These are phyloP conservation scores for Rhodotorula sp. DNA, from an alignment of 1,284 basidiomycete genomes.

Conservation along the genomic window DNA sequence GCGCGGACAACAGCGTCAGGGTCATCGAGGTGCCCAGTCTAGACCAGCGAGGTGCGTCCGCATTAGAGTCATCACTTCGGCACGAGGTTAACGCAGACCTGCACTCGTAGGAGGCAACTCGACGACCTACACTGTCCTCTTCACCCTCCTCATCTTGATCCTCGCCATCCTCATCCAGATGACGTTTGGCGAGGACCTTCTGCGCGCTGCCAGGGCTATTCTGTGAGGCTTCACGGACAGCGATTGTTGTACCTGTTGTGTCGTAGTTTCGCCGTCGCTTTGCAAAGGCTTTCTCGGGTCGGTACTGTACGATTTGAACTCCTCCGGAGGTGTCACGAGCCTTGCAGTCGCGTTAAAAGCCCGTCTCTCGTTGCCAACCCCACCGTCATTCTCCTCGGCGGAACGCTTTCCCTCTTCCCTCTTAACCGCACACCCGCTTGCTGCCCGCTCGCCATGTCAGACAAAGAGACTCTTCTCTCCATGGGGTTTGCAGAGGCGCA, in stretches of 20 bases:
- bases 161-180: constrained; percentile 20
- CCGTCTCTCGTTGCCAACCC: too few species aligned
- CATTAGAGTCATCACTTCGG: not conserved
- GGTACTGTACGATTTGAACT: too few species aligned
- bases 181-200: constrained; percentile 11
- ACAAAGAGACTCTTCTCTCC: constrained; percentile 20
- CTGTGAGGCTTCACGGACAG: not conserved
- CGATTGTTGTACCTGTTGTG: too few species aligned
- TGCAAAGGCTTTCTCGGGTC: too few species aligned
- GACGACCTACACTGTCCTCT: constrained; percentile 11
- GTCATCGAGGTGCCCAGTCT: constrained; percentile 68
- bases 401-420: too few species aligned
- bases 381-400: not conserved
- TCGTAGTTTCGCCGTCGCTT: too few species aligned
- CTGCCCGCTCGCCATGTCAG: constrained; percentile 9
- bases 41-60: not conserved
- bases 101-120: constrained; percentile 1
- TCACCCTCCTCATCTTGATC: constrained; percentile 11
- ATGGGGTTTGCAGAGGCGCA: constrained; percentile 29
- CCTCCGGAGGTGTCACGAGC: too few species aligned
- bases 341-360: too few species aligned
- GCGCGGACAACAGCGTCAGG: constrained; percentile 85
- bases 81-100: not conserved
- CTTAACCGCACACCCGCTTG: not conserved
- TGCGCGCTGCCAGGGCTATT: not conserved